These are phyloP conservation scores for Omphalotus olearius DNA, from an alignment of 1,284 basidiomycete species.

Conservation along the genomic window DNA sequence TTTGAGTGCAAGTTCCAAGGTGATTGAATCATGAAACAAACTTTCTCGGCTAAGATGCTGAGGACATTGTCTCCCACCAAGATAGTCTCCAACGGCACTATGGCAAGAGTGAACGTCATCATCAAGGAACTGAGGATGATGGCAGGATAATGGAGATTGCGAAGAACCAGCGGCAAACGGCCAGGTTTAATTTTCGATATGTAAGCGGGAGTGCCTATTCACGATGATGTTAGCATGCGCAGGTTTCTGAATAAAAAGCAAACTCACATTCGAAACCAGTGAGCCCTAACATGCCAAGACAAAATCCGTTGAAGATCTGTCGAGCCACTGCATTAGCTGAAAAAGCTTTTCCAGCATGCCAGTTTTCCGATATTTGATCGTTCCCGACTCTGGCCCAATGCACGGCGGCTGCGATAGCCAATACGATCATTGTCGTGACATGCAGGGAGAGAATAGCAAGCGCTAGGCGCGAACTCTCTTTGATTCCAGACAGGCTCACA, in stretches of 20 bases:
- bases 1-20: neutral
- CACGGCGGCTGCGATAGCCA: constrained; percentile 44
- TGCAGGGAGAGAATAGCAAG: constrained; percentile 54
- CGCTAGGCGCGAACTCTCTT: constrained; percentile 58
- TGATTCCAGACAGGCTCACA: constrained; percentile 55
- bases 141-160: constrained; percentile 59
- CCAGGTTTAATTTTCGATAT: constrained; percentile 52
- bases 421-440: constrained; percentile 51
- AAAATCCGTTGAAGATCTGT: constrained; percentile 60
- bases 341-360: constrained; percentile 35
- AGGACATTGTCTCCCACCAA: constrained; percentile 52
- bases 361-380: constrained; percentile 48
- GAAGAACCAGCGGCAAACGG: constrained; percentile 51
- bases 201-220: constrained; percentile 58
- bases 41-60: constrained; percentile 52
- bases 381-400: constrained; percentile 51
- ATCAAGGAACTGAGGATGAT: constrained; percentile 50
- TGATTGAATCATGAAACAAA: constrained; percentile 20
- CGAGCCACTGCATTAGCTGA: constrained; percentile 29
- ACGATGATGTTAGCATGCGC: constrained; percentile 1
- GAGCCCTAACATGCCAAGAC: constrained; percentile 63
- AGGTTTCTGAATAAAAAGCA: neutral
- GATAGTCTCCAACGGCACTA: constrained; percentile 50
- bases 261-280: constrained; percentile 64
- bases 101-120: constrained; percentile 53